Conservation (phyloP, 306 rosid species). For the Carpinus viminea region DNA sequence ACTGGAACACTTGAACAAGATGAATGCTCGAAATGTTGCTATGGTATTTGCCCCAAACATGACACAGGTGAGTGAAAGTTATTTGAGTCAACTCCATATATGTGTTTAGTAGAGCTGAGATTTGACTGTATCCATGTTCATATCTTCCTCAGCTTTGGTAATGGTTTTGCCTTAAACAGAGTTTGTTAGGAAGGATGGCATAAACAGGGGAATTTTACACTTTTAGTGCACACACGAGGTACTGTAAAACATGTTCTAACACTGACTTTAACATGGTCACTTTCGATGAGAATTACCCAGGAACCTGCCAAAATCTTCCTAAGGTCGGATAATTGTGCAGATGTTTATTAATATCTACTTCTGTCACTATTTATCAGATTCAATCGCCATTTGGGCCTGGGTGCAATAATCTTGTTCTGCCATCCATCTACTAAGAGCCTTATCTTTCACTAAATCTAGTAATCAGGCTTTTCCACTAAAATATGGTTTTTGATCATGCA, state of each 20-base stretch:
- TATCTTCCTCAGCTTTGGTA: constrained; percentile 18
- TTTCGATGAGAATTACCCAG: background rate
- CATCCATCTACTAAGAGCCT: background rate
- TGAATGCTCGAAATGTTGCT: constrained; percentile 95
- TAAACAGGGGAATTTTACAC: background rate
- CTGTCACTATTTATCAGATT: background rate
- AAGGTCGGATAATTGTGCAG: background rate
- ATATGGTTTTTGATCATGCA: background rate
- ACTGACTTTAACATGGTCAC: background rate
- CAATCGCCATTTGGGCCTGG: background rate
- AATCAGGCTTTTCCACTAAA: constrained; percentile 10
- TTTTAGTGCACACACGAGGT: background rate
- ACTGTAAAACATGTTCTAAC: background rate
- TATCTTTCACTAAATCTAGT: constrained; percentile 7
- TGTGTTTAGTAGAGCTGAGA: background rate
- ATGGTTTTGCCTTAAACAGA: background rate
- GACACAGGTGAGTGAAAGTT: constrained; percentile 77
- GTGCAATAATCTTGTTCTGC: background rate
- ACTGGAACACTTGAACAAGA: constrained; percentile 86
- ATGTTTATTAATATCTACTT: background rate
- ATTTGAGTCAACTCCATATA: constrained; percentile 14
- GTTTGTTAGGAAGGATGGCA: background rate
- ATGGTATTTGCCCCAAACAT: constrained; percentile 99
- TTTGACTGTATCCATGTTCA: constrained; percentile 8
- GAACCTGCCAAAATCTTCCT: background rate